Conservation (phyloP, 768 basidiomycete species). For the Mycena chlorophos region DNA sequence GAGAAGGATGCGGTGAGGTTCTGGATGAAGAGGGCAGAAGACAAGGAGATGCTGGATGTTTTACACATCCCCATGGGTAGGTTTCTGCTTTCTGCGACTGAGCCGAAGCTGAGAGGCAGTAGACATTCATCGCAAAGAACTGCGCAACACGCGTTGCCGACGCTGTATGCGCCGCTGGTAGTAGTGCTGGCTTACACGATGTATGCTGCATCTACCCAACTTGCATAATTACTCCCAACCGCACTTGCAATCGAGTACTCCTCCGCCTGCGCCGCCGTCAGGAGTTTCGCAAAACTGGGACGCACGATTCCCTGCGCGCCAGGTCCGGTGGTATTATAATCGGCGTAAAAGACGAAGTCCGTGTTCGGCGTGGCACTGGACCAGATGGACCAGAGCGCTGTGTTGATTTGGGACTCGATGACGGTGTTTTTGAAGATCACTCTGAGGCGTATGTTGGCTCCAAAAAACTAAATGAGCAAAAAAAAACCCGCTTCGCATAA, state of each 20-base stretch:
- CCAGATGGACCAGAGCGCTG: constrained; percentile 50
- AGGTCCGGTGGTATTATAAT: constrained; percentile 45
- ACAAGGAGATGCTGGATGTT: background rate
- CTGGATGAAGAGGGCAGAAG: background rate
- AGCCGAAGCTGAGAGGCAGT: background rate
- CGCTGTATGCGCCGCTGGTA: background rate
- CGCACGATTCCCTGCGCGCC: constrained; percentile 38
- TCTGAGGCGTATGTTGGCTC: constrained; percentile 27
- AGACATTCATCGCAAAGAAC: background rate
- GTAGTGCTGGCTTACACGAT: constrained; percentile 30
- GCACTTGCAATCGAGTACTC: constrained; percentile 44
- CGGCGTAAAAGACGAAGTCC: constrained; percentile 47
- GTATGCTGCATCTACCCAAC: constrained; percentile 48
- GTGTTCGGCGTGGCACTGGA: constrained; percentile 36
- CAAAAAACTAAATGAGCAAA: constrained; percentile 1
- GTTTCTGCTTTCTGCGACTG: background rate
- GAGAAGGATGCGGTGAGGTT: background rate
- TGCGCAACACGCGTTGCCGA: background rate
- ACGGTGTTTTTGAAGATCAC: constrained; percentile 51
- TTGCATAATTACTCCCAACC: constrained; percentile 45
- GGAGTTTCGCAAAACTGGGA: constrained; percentile 41
- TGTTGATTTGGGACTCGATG: constrained; percentile 41
- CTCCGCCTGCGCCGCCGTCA: constrained; percentile 39
- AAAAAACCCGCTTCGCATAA: background rate
- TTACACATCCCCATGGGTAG: background rate